Evolutionary conservation across 75 land plant genomes (phyloP).

Genomic region (Pinus albicaulis): DNA sequence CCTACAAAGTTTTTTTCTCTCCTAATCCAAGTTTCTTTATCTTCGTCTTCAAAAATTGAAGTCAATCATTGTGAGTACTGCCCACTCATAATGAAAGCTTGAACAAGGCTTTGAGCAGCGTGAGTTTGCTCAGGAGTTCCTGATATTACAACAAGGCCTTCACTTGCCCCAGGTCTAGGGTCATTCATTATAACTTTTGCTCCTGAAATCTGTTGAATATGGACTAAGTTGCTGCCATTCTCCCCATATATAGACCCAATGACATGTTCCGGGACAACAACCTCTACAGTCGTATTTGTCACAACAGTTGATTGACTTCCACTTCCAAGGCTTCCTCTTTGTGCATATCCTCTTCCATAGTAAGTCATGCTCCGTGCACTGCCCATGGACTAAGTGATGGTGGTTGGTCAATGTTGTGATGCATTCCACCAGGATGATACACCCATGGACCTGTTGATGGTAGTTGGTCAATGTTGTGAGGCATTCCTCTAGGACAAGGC

Average conservation of each 20-base stretch:
- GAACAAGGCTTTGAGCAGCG: slow-evolving; percentile 69
- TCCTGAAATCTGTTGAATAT: slow-evolving; percentile 62
- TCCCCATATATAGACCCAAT: slow-evolving; percentile 54
- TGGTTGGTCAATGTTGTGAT: slow-evolving; percentile 7
- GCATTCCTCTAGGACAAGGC: no score
- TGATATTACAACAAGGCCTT: slow-evolving; percentile 42
- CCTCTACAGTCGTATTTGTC: no score
- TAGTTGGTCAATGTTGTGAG: no score
- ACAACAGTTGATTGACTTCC: slow-evolving; percentile 43
- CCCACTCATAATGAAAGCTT: slow-evolving; percentile 59
- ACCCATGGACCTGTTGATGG: no score
- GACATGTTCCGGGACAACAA: slow-evolving; percentile 40
- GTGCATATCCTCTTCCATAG: slow-evolving; percentile 9
- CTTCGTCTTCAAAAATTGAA: background rate
- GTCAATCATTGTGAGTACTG: slow-evolving; percentile 3
- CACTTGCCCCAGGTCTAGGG: slow-evolving; percentile 29
- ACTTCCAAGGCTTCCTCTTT: slow-evolving; percentile 6
- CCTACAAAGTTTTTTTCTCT: no score
- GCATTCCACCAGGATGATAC: slow-evolving; percentile 9
- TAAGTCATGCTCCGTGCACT: slow-evolving; percentile 5
- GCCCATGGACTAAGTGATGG: slow-evolving; percentile 5
- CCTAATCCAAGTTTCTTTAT: slow-evolving; percentile 10
- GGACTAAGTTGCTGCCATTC: slow-evolving; percentile 43
- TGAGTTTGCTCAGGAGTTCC: slow-evolving; percentile 69
- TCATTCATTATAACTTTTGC: slow-evolving; percentile 58